Conservation (phyloP, 1,284 basidiomycete genomes). For the Apiotrichum brassicae region DNA sequence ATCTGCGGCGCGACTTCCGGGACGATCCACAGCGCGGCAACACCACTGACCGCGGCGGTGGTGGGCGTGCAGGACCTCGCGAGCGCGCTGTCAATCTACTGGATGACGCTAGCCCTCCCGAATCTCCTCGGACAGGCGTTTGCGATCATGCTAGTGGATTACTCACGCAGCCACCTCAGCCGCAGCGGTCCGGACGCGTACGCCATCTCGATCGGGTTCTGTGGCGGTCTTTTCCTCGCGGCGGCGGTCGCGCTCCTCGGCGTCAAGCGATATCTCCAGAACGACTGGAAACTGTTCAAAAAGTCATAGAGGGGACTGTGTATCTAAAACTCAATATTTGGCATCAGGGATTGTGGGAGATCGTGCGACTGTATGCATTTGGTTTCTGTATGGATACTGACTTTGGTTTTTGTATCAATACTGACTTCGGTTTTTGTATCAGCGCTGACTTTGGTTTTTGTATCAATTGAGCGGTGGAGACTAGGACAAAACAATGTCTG, state of each 20-base stretch:
- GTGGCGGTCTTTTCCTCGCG: slow-evolving; percentile 40
- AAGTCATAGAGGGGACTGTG: too few species aligned
- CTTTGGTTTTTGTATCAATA: too few species aligned
- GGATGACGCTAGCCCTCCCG: slow-evolving; percentile 40
- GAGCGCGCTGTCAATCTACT: slow-evolving; percentile 46
- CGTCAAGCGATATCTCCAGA: slow-evolving; percentile 42
- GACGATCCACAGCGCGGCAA: slow-evolving; percentile 44
- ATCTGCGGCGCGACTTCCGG: slow-evolving; percentile 46
- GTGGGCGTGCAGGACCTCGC: slow-evolving; percentile 46
- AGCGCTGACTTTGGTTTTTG: too few species aligned
- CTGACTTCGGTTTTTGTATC: too few species aligned
- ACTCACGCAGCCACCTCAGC: slow-evolving; percentile 36
- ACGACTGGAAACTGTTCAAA: slow-evolving; percentile 23
- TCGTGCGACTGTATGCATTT: too few species aligned
- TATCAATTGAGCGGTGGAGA: too few species aligned
- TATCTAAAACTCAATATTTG: too few species aligned
- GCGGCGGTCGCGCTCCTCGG: slow-evolving; percentile 34
- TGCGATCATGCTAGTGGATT: slow-evolving; percentile 44
- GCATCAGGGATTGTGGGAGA: too few species aligned
- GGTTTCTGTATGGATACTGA: too few species aligned
- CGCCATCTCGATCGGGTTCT: slow-evolving; percentile 46
- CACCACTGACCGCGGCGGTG: slow-evolving; percentile 41
- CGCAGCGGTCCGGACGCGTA: slow-evolving; percentile 39
- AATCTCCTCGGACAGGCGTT: slow-evolving; percentile 46
- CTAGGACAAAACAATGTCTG: too few species aligned